Percentiles rank a stretch among this genome's conserved stretches.
These are phyloP conservation scores for Cryptosporidium baileyi DNA, from an alignment of 169 alveolate genomes.

Conservation along the genomic window DNA sequence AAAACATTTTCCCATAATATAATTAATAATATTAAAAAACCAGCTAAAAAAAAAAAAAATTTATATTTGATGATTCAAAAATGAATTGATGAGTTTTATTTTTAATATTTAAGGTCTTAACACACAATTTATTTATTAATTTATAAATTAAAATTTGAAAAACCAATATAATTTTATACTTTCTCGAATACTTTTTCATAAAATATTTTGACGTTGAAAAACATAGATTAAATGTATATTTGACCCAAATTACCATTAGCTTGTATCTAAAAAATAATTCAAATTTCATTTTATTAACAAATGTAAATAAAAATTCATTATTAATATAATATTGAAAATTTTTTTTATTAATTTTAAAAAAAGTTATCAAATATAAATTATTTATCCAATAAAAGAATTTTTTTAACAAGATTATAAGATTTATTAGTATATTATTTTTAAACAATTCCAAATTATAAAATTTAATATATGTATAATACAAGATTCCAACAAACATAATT, in stretches of 20 bases:
- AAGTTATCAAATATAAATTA: too few species aligned
- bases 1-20: conserved; percentile 34
- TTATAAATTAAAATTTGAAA: neutral
- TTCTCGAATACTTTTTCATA: conserved; percentile 10
- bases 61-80: conserved; percentile 19
- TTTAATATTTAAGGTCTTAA: neutral
- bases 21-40: neutral
- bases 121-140: neutral
- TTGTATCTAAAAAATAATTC: neutral
- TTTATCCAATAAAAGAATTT: too few species aligned
- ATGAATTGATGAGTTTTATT: neutral
- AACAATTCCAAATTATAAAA: too few species aligned
- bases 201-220: neutral
- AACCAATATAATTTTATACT: neutral
- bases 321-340: too few species aligned
- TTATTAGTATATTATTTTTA: too few species aligned
- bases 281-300: too few species aligned
- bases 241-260: neutral
- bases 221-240: neutral
- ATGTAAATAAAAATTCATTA: too few species aligned
- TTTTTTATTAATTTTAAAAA: too few species aligned
- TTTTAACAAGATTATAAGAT: too few species aligned
- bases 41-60: conserved; percentile 7
- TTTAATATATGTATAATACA: too few species aligned
- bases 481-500: too few species aligned